Conservation (phyloP, 495 filamentous ascomycete species). For the Penicillium manginii region DNA sequence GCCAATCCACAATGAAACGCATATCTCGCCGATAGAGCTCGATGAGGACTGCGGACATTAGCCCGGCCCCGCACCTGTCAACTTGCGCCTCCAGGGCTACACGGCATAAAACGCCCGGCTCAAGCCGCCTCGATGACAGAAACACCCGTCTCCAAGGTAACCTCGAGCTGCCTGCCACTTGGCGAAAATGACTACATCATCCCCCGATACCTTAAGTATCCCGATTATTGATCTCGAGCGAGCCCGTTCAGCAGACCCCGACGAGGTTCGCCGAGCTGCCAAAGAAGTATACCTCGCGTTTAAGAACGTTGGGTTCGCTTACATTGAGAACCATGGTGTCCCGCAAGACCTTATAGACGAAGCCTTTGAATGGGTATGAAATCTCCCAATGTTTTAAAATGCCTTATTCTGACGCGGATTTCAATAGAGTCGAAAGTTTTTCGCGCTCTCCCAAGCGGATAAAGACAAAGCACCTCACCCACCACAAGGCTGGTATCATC, state of each 20-base stretch:
- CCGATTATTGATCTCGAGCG: constrained; percentile 11
- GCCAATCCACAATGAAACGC: constrained; percentile 7
- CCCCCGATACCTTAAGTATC: neutral
- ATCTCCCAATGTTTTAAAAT: neutral
- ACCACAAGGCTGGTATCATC: constrained; percentile 11
- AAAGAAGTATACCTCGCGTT: constrained; percentile 12
- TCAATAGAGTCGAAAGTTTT: constrained; percentile 18
- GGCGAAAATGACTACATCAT: neutral
- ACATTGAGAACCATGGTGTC: constrained; percentile 18
- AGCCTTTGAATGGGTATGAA: constrained; percentile 16
- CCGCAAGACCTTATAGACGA: constrained; percentile 14
- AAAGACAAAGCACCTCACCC: constrained; percentile 33
- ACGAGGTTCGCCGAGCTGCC: constrained; percentile 4
- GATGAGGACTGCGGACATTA: neutral
- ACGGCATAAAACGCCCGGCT: constrained; percentile 4
- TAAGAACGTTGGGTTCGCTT: constrained; percentile 18
- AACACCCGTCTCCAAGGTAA: neutral
- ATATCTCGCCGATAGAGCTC: neutral
- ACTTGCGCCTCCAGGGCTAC: neutral
- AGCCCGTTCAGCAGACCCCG: neutral
- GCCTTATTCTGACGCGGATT: neutral
- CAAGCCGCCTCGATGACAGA: neutral
- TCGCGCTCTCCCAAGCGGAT: constrained; percentile 31
- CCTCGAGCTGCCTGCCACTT: neutral
- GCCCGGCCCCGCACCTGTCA: neutral